These are phyloP conservation scores for Fomitopsis palustris DNA, from an alignment of 1,284 basidiomycete genomes.

Conservation along the genomic window DNA sequence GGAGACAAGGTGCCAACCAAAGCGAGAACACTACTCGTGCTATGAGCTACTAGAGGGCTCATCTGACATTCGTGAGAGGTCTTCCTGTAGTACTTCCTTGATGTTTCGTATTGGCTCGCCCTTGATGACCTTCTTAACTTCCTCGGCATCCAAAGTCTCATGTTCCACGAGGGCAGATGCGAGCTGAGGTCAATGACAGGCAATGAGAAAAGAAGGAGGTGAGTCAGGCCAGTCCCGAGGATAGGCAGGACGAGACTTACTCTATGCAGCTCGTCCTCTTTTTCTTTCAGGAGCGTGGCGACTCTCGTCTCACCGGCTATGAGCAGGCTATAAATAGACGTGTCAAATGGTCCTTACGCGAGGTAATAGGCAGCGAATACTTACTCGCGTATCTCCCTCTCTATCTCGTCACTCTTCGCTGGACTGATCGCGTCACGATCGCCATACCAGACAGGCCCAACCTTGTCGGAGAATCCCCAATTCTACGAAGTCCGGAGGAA, in stretches of 20 bases:
- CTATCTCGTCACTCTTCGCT: constrained; percentile 76
- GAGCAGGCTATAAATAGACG: constrained; percentile 52
- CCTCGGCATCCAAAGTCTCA: constrained; percentile 86
- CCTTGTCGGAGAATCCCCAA: constrained; percentile 83
- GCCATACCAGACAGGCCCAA: constrained; percentile 81
- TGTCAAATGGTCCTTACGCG: constrained; percentile 1
- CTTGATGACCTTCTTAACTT: constrained; percentile 82
- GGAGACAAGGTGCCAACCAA: not conserved
- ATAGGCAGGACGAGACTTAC: constrained; percentile 39
- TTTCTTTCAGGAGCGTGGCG: constrained; percentile 62
- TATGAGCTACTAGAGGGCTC: constrained; percentile 20
- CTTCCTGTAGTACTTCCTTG: constrained; percentile 58
- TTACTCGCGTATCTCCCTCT: constrained; percentile 78
- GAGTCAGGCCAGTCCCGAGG: constrained; percentile 9
- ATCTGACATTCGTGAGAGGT: constrained; percentile 37
- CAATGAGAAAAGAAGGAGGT: constrained; percentile 4
- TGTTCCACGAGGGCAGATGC: constrained; percentile 89
- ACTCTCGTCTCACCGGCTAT: constrained; percentile 74
- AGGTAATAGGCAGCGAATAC: constrained; percentile 25
- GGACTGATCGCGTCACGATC: constrained; percentile 70
- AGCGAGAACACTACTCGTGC: constrained; percentile 5
- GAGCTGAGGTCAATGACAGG: constrained; percentile 44
- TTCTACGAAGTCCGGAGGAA: constrained; percentile 27
- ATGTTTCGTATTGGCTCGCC: constrained; percentile 75
- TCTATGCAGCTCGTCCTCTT: constrained; percentile 77